Base-by-base conservation (phyloP, 768 basidiomycete species). In the Cystofilobasidium bisporidii region DNA sequence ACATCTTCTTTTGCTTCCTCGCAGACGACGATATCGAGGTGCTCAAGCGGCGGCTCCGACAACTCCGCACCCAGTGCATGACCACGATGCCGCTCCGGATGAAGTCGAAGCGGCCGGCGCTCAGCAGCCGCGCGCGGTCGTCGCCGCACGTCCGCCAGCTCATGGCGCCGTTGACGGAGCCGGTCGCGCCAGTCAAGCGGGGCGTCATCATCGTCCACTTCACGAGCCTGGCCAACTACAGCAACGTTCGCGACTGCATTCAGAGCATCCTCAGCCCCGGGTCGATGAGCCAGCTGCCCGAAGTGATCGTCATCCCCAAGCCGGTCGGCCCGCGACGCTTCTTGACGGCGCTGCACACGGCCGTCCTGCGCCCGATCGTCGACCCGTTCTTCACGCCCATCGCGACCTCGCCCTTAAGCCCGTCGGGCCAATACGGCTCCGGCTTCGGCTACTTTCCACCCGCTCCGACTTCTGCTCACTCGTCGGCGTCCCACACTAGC, bases 271-370 rank as follows among this genome's bases (percentile, higher is more conserved):
- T 87, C 59, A 69, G 71, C 68, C 79, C 73, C 74, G 79, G 28
- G 81, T 72, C 8, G 63, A 71, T 38, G 72, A 72, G 30, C 57
- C 67, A 20, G 76, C 87, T 15, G 2, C 87, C 96, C 0, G 96
- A 99, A 72, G 84, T 99, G 33, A 89, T 98, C 83, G 90, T 99
- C 71, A 87, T 98, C 45, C 94, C 93, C 26, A 99, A 98, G 78
- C 94, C 94, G 14, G 93, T 89, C 22, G 94, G 96, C 6, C 96
- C 96, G 10, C 85, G 94, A 45, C 85, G 94, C 12, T 86, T 97
- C 72, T 80, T 99, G 71, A 93, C 92, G 26, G 88, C 92, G 30
- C 80, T 99, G 22, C 88, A 94, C 75, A 97, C 90, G 5, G 92
- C 92, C 1, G 82, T 89, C 59, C 87, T 84, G 12, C 88, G 86